Evolutionary conservation across 805 yeast genomes (phyloP).

Genomic region (Ogataea glucozyma): DNA sequence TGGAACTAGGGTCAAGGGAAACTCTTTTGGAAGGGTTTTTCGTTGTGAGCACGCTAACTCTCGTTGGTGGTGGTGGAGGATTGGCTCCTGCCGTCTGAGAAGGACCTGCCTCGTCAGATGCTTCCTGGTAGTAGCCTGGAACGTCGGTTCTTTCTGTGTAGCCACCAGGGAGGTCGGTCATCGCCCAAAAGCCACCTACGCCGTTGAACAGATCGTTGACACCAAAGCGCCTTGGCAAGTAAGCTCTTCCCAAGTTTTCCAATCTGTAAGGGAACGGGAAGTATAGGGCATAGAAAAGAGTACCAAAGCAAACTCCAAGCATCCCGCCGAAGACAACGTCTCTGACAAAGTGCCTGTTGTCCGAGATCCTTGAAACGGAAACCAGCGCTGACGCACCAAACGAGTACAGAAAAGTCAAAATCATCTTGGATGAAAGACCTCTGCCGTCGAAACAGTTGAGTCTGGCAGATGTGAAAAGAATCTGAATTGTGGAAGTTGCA

Average conservation of each 20-base stretch:
- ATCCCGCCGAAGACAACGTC: constrained; percentile 43
- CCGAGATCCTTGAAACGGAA: constrained; percentile 46
- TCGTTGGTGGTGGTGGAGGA: constrained; percentile 11
- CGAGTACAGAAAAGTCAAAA: constrained; percentile 38
- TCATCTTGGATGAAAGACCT: constrained; percentile 36
- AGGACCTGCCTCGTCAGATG: constrained; percentile 1
- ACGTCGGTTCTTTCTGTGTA: constrained; percentile 27
- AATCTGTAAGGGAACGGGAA: constrained; percentile 39
- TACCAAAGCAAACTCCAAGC: constrained; percentile 38
- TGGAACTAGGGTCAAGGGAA: background rate
- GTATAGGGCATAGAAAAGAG: constrained; percentile 41
- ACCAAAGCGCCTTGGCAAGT: constrained; percentile 43
- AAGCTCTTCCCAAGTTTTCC: constrained; percentile 41
- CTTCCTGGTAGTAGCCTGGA: constrained; percentile 19
- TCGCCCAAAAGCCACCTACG: constrained; percentile 41
- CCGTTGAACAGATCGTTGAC: constrained; percentile 25
- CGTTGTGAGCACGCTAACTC: constrained; percentile 11
- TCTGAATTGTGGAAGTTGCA: constrained; percentile 43
- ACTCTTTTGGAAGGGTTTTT: constrained; percentile 9
- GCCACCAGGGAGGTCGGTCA: constrained; percentile 35
- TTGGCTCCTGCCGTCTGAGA: background rate
- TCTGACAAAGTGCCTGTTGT: constrained; percentile 43
- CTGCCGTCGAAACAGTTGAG: constrained; percentile 39
- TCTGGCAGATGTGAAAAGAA: constrained; percentile 38
- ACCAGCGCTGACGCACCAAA: constrained; percentile 37